A percentile compares a stretch with the other conserved stretches of the same genome.
Conservation (phyloP, 176 grass and related monocot species). For the Dactylis glomerata region DNA sequence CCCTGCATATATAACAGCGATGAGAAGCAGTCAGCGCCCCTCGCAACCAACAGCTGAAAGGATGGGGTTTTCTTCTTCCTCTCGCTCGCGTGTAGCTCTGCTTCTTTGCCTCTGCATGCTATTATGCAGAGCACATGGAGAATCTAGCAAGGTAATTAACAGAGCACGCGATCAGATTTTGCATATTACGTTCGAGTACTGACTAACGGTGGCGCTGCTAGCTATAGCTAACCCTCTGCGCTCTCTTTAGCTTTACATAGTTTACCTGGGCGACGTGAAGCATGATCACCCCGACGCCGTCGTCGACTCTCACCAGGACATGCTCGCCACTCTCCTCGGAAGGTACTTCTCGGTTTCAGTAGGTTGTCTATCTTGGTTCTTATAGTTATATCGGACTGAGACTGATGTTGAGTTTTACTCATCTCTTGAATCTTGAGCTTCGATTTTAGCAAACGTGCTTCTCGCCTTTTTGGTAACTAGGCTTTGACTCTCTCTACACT, state of each 20-base stretch:
- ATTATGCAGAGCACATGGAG: neutral
- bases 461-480: no score
- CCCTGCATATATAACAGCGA: neutral
- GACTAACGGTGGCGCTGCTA: no score
- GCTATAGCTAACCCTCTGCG: neutral
- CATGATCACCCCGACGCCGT: constrained; percentile 18
- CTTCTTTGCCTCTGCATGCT: neutral
- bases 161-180: neutral
- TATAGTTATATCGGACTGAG: no score
- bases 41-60: neutral
- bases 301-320: neutral
- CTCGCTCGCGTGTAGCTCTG: neutral
- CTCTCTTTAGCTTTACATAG: constrained; percentile 3
- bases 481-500: no score
- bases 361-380: no score
- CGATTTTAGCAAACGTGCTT: no score
- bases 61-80: neutral
- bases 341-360: no score
- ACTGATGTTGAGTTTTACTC: no score
- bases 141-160: neutral
- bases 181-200: neutral
- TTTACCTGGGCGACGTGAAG: constrained; percentile 26
- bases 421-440: no score
- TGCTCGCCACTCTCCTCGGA: constrained; percentile 16
- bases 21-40: neutral